A percentile compares a stretch with the other conserved stretches of the same genome.
These are phyloP conservation scores for Cladobotryum protrusum DNA, from an alignment of 2,329 filamentous ascomycete genomes.

Conservation along the genomic window DNA sequence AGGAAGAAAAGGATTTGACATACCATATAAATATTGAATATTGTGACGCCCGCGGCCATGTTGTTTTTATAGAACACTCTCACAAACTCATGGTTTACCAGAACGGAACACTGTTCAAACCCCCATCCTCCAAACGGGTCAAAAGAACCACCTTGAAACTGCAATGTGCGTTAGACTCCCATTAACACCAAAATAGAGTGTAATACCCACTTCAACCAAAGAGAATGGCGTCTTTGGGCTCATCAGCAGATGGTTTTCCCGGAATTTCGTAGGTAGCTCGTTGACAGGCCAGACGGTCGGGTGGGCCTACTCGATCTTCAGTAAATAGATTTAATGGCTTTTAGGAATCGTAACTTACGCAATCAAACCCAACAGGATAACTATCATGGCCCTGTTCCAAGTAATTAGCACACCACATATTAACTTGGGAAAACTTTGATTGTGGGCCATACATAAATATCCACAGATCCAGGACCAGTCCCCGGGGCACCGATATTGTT, in stretches of 20 bases:
- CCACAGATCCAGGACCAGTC: slow-evolving; percentile 44
- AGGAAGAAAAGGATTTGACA: slow-evolving; percentile 6
- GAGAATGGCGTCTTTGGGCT: slow-evolving; percentile 62
- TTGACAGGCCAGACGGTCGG: slow-evolving; percentile 52
- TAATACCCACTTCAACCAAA: slow-evolving; percentile 46
- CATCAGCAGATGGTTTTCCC: slow-evolving; percentile 31
- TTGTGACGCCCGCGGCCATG: slow-evolving; percentile 57
- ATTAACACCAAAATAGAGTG: slow-evolving; percentile 1
- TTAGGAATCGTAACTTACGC: slow-evolving; percentile 20
- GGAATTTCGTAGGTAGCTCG: slow-evolving; percentile 49
- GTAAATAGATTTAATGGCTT: not conserved
- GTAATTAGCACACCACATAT: slow-evolving; percentile 7
- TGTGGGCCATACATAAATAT: slow-evolving; percentile 47
- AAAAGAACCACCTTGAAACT: slow-evolving; percentile 66
- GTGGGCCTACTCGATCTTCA: slow-evolving; percentile 19
- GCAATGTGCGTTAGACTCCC: not conserved
- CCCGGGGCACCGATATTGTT: slow-evolving; percentile 59
- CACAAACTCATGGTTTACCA: slow-evolving; percentile 68
- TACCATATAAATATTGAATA: slow-evolving; percentile 73
- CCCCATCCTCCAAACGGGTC: slow-evolving; percentile 70
- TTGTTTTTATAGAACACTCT: slow-evolving; percentile 76
- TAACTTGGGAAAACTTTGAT: not conserved
- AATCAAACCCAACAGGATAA: slow-evolving; percentile 41
- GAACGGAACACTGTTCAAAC: slow-evolving; percentile 57
- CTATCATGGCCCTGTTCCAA: slow-evolving; percentile 24